Base-by-base conservation (phyloP, 176 grass and related monocot species). In the Juncus inflexus region DNA sequence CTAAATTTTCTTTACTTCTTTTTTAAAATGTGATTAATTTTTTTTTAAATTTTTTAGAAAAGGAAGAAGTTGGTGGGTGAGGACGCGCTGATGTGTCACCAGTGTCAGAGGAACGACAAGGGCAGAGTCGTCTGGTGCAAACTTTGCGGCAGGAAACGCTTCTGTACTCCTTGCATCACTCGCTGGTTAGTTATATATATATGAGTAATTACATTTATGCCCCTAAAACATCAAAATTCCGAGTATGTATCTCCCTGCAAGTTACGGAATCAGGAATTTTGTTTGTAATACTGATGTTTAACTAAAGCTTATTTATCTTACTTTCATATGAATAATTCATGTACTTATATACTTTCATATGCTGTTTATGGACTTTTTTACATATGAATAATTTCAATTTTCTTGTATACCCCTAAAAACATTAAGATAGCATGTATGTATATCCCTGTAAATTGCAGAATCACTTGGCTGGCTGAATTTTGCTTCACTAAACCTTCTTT, bases 41-140 rank as follows among this genome's bases (percentile, higher is more conserved):
- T 28, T 80, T 9, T 50, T 61, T 66, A 35, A 35, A 47, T 79
- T 62, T 68, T 66, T 50, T 74, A 55, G 28, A 67, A 13, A 51
- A 82, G 58, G 73, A 80, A 60, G 49, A 19, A 15, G 3, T 40
- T 84, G 59, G 81, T 42, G 12, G 78, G 81, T 11, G 40, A 77
- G 60, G 66, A 89, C 81, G 76, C 79, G 12, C 58, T 61, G n/a
- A 79, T 70, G 59, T 95, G 90, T 58, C 90, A 95, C 51, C 90
- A 95, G 42, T 90, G 90, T 76, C 76, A 84, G 19, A 78, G 77
- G 54, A 90, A 81, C 37, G 72, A 90, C 37, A 90, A 81, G 49
- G 62, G 37, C 39, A 76, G 73, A 64, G 86, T 90, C 5, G 49
- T 95, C 45, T 40, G 37, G 58, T 95, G 86, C 58, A 59, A 72